These are phyloP conservation scores for Penicillium sp. DNA, from an alignment of 2,329 filamentous ascomycete species.

Conservation along the genomic window DNA sequence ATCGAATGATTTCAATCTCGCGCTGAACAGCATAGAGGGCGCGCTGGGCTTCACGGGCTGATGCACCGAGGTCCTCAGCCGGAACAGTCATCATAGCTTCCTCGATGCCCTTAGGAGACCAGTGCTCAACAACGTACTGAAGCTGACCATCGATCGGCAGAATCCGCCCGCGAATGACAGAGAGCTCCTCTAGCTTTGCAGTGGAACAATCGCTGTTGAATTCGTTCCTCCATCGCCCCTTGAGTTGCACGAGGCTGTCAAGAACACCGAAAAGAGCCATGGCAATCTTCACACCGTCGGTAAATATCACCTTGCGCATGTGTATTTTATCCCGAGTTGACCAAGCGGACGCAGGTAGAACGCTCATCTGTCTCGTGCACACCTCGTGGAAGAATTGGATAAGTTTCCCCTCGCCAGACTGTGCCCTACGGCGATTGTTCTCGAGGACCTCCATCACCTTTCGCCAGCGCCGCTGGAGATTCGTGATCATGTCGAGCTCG, in stretches of 20 bases:
- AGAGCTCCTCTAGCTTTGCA: slow-evolving; percentile 8
- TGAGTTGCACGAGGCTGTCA: background rate
- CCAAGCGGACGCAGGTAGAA: background rate
- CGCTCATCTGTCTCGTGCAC: background rate
- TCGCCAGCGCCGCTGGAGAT: slow-evolving; percentile 12
- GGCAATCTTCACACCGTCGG: slow-evolving; percentile 6
- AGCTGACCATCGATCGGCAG: slow-evolving; percentile 2
- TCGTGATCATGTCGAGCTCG: slow-evolving; percentile 4
- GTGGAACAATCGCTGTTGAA: background rate
- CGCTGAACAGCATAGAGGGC: slow-evolving; percentile 3
- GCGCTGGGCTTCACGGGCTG: slow-evolving; percentile 5
- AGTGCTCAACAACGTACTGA: background rate
- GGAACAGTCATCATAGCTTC: background rate
- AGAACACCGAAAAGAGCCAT: background rate
- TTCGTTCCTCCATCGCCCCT: slow-evolving; percentile 1
- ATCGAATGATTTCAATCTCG: slow-evolving; percentile 5
- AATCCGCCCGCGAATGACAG: slow-evolving; percentile 1
- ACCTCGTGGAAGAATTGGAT: background rate
- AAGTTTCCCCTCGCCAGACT: slow-evolving; percentile 1
- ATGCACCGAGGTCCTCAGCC: background rate
- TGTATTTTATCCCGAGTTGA: slow-evolving; percentile 3
- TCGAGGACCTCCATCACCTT: slow-evolving; percentile 1
- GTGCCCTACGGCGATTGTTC: background rate
- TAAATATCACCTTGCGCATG: slow-evolving; percentile 11
- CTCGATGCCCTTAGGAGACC: slow-evolving; percentile 7